A percentile compares a stretch with the other conserved stretches of the same genome.
These are phyloP conservation scores for Termitomyces sp. DNA, from an alignment of 768 basidiomycete genomes.

Conservation along the genomic window DNA sequence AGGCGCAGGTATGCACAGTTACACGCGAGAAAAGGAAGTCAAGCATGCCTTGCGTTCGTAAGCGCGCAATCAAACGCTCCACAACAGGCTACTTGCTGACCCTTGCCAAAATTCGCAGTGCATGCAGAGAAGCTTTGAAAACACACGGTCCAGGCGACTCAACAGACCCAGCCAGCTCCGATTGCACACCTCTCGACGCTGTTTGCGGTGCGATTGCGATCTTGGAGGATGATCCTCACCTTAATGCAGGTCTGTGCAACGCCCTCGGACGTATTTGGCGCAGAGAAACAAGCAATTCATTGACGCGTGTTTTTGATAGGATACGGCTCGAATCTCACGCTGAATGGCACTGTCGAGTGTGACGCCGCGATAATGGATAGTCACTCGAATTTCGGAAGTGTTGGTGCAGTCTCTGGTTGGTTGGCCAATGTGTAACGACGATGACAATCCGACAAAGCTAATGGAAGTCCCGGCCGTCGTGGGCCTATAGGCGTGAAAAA, in stretches of 20 bases:
- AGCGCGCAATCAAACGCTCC: slow-evolving; percentile 7
- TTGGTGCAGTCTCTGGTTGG: slow-evolving; percentile 63
- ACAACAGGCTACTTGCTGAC: not conserved
- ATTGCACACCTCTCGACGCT: slow-evolving; percentile 31
- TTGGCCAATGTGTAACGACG: not conserved
- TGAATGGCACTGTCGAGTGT: slow-evolving; percentile 74
- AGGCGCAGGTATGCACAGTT: slow-evolving; percentile 66
- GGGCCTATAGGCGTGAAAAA: slow-evolving; percentile 52
- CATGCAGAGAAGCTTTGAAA: slow-evolving; percentile 41
- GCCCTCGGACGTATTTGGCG: not conserved
- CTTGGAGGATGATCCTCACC: slow-evolving; percentile 59
- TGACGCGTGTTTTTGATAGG: slow-evolving; percentile 29
- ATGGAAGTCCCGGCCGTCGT: not conserved
- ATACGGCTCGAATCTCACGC: slow-evolving; percentile 72
- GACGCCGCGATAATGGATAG: slow-evolving; percentile 72
- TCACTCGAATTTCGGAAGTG: slow-evolving; percentile 50
- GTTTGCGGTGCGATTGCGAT: slow-evolving; percentile 48
- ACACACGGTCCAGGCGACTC: not conserved
- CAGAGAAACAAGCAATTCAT: not conserved
- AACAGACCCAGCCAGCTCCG: slow-evolving; percentile 2
- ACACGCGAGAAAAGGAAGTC: slow-evolving; percentile 39
- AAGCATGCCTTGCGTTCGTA: slow-evolving; percentile 55
- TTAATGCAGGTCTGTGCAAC: slow-evolving; percentile 64
- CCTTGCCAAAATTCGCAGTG: slow-evolving; percentile 28
- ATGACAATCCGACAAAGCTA: not conserved